Percentiles rank a stretch among this genome's conserved stretches.
Conservation (phyloP, 1,284 basidiomycete genomes). For the Anthracocystis setariae region DNA sequence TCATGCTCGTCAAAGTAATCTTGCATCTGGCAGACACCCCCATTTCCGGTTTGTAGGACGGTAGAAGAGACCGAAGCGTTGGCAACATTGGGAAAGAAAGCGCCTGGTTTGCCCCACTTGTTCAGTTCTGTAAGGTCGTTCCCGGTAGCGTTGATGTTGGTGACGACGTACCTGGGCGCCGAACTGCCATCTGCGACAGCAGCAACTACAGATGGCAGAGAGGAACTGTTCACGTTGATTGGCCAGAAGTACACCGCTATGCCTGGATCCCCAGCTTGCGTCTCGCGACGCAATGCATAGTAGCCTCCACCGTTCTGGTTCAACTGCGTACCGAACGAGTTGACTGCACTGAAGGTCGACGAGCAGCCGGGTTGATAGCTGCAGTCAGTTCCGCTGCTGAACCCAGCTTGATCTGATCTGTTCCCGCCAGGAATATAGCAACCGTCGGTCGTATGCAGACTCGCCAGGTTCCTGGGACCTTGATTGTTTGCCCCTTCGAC, state of each 20-base stretch:
- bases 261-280: conserved; percentile 40
- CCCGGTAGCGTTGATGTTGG: conserved; percentile 41
- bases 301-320: conserved; percentile 56
- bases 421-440: conserved; percentile 35
- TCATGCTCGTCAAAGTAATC: conserved; percentile 51
- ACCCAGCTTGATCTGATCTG: conserved; percentile 30
- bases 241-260: conserved; percentile 58
- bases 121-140: conserved; percentile 29
- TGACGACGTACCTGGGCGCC: conserved; percentile 44
- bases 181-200: conserved; percentile 30
- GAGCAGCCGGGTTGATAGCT: conserved; percentile 58
- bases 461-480: conserved; percentile 48
- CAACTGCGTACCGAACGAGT: conserved; percentile 47
- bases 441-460: conserved; percentile 45
- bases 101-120: conserved; percentile 50
- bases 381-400: conserved; percentile 37
- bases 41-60: conserved; percentile 14
- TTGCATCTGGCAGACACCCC: conserved; percentile 40
- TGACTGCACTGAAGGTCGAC: conserved; percentile 23
- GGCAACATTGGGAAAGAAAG: conserved; percentile 50
- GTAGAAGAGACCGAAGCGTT: conserved; percentile 18
- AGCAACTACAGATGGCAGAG: conserved; percentile 33
- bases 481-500: conserved; percentile 57
- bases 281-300: conserved; percentile 55
- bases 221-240: conserved; percentile 11